Evolutionary conservation across 108 stramenopile species (phyloP).

Genomic region (Ochromonas danica): DNA sequence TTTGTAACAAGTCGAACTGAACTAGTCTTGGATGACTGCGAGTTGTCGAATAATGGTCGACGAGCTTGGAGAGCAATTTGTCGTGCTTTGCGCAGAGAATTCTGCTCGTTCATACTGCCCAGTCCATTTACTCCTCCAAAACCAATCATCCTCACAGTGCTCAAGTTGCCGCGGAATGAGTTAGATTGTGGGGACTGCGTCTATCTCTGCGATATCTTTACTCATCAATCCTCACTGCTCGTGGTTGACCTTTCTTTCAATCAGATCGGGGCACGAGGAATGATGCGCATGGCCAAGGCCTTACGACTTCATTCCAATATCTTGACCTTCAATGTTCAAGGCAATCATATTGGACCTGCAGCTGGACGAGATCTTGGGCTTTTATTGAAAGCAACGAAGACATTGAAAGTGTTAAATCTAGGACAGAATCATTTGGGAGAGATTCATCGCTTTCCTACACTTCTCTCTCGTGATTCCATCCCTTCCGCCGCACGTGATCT

Average conservation of each 20-base stretch:
- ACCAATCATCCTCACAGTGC: neutral
- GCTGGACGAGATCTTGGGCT: slow-evolving; percentile 1
- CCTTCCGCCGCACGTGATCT: neutral
- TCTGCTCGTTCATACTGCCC: neutral
- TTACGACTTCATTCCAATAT: neutral
- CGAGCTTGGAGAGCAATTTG: slow-evolving; percentile 25
- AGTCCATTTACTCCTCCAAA: slow-evolving; percentile 15
- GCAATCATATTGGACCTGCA: slow-evolving; percentile 18
- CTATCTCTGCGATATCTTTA: slow-evolving; percentile 18
- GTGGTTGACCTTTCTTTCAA: neutral
- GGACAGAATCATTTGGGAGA: slow-evolving; percentile 20
- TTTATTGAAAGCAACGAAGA: neutral
- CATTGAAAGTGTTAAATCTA: neutral
- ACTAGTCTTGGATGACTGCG: neutral
- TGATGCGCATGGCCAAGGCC: neutral
- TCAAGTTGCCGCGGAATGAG: slow-evolving; percentile 1
- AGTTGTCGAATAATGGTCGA: slow-evolving; percentile 2
- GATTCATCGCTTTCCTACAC: slow-evolving; percentile 9
- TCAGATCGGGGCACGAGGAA: slow-evolving; percentile 4
- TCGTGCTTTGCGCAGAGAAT: neutral
- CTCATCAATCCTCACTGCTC: neutral
- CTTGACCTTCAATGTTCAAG: neutral
- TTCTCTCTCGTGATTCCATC: neutral
- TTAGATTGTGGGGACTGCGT: slow-evolving; percentile 32
- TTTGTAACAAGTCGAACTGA: neutral